These are phyloP conservation scores for Anthostomella pinea DNA, from an alignment of 2,329 filamentous ascomycete genomes.

Conservation along the genomic window DNA sequence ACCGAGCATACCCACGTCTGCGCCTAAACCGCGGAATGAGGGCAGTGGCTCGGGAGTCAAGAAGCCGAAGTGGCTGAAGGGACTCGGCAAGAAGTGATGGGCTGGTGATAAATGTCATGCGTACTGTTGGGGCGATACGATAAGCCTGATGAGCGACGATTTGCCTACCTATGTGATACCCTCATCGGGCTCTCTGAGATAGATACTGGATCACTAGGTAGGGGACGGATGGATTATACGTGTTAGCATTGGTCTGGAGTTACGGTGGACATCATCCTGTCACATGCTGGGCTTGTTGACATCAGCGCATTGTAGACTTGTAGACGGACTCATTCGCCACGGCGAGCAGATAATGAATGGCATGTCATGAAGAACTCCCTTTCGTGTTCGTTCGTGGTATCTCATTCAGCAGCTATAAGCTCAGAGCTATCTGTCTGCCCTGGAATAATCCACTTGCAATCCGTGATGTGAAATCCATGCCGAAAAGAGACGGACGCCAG, in stretches of 20 bases:
- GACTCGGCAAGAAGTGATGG: conserved; percentile 67
- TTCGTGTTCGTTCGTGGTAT: conserved; percentile 23
- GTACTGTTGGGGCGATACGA: not conserved
- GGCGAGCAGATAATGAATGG: conserved; percentile 7
- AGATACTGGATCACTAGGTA: too few species aligned
- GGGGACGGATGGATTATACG: too few species aligned
- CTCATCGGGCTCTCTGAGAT: too few species aligned
- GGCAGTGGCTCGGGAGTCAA: conserved; percentile 25
- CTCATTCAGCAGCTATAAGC: conserved; percentile 17
- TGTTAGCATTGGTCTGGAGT: too few species aligned
- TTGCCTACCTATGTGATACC: too few species aligned
- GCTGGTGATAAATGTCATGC: not conserved
- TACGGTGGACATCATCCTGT: too few species aligned
- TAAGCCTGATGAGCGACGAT: too few species aligned
- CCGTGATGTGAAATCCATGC: conserved; percentile 17
- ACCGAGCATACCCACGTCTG: conserved; percentile 1
- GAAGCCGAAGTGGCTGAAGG: conserved; percentile 70
- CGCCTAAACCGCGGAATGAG: conserved; percentile 18
- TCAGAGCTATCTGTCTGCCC: conserved; percentile 10
- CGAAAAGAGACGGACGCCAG: conserved; percentile 27
- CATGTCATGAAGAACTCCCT: conserved; percentile 13
- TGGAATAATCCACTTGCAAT: conserved; percentile 9
- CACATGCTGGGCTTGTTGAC: too few species aligned
- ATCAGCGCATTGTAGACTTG: too few species aligned
- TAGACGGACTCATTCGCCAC: too few species aligned